Conservation (phyloP, 768 basidiomycete species). For the Pleurotus djamor region DNA sequence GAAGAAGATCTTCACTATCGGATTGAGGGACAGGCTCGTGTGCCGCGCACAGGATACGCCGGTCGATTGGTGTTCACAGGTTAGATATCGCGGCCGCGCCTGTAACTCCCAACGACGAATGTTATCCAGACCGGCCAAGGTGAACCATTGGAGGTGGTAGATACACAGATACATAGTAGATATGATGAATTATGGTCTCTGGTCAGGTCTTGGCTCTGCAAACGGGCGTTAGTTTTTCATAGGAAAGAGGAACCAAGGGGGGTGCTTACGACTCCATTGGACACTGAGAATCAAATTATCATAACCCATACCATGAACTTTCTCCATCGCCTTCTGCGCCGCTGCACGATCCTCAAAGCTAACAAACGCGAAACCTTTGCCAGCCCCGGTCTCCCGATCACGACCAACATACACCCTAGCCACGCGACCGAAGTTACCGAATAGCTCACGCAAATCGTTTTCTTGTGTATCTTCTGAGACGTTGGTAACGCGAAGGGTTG, state of each 20-base stretch:
- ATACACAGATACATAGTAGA: neutral
- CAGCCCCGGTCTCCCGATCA: slow-evolving; percentile 91
- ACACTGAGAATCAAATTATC: slow-evolving; percentile 83
- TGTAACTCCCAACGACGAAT: no score
- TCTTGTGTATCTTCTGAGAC: slow-evolving; percentile 95
- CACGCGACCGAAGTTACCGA: slow-evolving; percentile 82
- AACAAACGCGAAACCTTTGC: slow-evolving; percentile 97
- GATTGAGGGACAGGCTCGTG: no score
- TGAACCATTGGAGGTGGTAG: neutral
- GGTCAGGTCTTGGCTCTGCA: slow-evolving; percentile 42
- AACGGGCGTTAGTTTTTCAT: neutral
- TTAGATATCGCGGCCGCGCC: no score
- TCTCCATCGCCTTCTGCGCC: slow-evolving; percentile 89
- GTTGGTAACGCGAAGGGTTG: slow-evolving; percentile 96
- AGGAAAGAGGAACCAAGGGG: neutral
- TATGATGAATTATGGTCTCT: slow-evolving; percentile 13
- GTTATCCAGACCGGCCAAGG: neutral
- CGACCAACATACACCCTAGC: slow-evolving; percentile 92
- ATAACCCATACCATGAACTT: slow-evolving; percentile 89
- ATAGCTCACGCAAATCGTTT: slow-evolving; percentile 89
- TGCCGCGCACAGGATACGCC: no score
- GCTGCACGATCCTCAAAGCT: slow-evolving; percentile 82
- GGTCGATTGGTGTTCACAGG: no score
- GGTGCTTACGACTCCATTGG: slow-evolving; percentile 57
- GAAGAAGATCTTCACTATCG: no score